These are phyloP conservation scores for Pythium phragmiticola DNA, from an alignment of 352 stramenopile species.

Conservation along the genomic window DNA sequence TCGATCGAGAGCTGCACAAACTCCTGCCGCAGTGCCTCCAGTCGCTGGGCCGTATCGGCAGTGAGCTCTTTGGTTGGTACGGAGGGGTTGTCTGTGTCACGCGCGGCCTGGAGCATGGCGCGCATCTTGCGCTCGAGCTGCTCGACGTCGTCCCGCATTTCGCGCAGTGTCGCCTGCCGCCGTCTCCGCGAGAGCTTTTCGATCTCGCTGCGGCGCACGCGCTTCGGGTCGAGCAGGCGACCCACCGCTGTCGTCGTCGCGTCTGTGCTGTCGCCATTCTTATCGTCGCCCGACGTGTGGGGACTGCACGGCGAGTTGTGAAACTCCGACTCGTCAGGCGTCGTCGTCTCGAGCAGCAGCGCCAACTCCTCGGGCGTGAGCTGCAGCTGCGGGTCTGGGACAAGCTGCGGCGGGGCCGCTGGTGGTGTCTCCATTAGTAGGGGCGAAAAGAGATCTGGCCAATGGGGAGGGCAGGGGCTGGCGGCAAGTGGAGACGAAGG, in stretches of 20 bases:
- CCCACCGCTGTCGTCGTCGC: background rate
- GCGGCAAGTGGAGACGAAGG: background rate
- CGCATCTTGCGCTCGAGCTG: constrained; percentile 35
- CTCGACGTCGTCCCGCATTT: constrained; percentile 51
- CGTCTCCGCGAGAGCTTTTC: constrained; percentile 54
- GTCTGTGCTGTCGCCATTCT: constrained; percentile 6
- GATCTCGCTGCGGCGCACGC: constrained; percentile 48
- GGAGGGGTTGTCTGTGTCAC: constrained; percentile 19
- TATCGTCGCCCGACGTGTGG: constrained; percentile 22
- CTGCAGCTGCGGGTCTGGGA: constrained; percentile 20
- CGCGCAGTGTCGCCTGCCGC: constrained; percentile 23
- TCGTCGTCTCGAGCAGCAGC: constrained; percentile 27
- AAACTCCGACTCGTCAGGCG: constrained; percentile 9
- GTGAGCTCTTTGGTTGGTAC: constrained; percentile 6
- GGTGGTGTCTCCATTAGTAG: constrained; percentile 9
- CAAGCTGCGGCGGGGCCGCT: no score
- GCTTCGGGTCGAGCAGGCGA: constrained; percentile 15
- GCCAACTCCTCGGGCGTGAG: constrained; percentile 26
- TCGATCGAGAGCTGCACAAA: constrained; percentile 22
- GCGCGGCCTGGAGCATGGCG: constrained; percentile 15
- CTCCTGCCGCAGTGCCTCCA: constrained; percentile 10
- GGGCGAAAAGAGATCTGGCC: background rate
- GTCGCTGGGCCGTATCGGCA: constrained; percentile 9
- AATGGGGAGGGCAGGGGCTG: background rate
- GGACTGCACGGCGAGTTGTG: background rate